Conservation (phyloP, 139 green algal species). For the Chlorella sp. region DNA sequence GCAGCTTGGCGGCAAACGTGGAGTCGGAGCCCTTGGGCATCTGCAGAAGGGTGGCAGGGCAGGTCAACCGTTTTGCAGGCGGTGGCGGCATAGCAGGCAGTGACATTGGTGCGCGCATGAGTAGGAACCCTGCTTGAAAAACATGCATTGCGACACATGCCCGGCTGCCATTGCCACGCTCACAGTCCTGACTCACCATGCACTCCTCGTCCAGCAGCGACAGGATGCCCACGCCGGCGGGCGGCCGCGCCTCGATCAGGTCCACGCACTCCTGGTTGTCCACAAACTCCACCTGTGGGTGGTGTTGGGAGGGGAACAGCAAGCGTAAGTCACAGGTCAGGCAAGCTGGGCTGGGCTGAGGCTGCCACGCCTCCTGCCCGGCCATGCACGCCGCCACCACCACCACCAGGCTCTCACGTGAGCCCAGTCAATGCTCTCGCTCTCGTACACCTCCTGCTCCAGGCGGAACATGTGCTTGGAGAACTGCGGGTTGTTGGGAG, state of each 20-base stretch:
- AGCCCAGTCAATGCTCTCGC: slow-evolving; percentile 92
- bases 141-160: too few species aligned
- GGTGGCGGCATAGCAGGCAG: too few species aligned
- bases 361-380: too few species aligned
- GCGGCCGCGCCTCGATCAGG: slow-evolving; percentile 77
- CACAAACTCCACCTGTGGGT: slow-evolving; percentile 80
- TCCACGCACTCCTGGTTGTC: slow-evolving; percentile 94
- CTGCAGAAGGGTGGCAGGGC: not conserved
- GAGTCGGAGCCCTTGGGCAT: slow-evolving; percentile 51
- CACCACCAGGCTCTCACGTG: slow-evolving; percentile 43
- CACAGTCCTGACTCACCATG: slow-evolving; percentile 51
- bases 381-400: too few species aligned
- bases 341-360: not conserved
- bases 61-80: too few species aligned
- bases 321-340: not conserved
- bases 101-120: too few species aligned
- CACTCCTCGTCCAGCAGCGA: slow-evolving; percentile 90
- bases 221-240: slow-evolving; percentile 81
- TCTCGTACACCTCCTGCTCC: slow-evolving; percentile 93
- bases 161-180: too few species aligned
- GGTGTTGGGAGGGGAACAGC: too few species aligned
- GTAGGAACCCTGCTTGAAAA: too few species aligned
- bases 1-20: slow-evolving; percentile 55
- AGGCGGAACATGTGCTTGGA: slow-evolving; percentile 85
- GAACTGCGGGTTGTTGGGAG: slow-evolving; percentile 55